phyloP scores from a whole-genome alignment of 768 basidiomycete genomes.

The Leucogyrophana mollusca region DNA sequence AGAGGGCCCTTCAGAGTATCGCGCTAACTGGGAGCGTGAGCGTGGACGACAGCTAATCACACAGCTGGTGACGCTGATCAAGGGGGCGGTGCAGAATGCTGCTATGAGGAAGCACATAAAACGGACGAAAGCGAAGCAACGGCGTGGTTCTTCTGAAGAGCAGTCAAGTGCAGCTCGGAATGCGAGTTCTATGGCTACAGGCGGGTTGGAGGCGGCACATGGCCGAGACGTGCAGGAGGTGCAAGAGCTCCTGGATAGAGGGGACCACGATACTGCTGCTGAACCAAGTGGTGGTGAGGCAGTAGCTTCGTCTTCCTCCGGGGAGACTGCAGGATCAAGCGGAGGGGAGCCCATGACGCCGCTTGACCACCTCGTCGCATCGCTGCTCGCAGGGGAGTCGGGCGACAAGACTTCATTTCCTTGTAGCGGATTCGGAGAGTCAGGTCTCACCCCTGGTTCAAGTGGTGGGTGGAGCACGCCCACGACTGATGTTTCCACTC shows the following conservation, averaged over 20 bases:
- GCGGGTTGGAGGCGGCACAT: neutral
- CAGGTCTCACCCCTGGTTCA: neutral
- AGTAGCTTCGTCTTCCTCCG: no score
- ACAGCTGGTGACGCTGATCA: conserved; percentile 61
- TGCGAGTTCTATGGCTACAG: no score
- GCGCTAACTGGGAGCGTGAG: conserved; percentile 60
- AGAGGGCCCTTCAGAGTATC: conserved; percentile 70
- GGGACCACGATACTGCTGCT: no score
- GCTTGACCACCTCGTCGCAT: conserved; percentile 40
- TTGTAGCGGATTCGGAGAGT: neutral
- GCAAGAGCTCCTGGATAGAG: no score
- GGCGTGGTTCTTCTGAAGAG: no score
- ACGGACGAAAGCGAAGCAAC: no score
- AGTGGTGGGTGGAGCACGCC: conserved; percentile 11
- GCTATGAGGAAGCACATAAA: conserved; percentile 40
- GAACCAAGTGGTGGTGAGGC: no score
- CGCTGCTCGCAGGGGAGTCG: conserved; percentile 29
- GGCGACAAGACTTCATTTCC: neutral
- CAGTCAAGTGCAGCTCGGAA: conserved; percentile 6
- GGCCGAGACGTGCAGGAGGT: no score
- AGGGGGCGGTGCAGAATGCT: conserved; percentile 59
- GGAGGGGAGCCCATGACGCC: conserved; percentile 18
- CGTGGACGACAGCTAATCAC: conserved; percentile 60
- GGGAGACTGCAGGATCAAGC: neutral
- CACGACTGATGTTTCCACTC: conserved; percentile 8